Evolutionary conservation across 129 eudicot genomes (phyloP).

Genomic region (carrot (Daucus carota)): DNA sequence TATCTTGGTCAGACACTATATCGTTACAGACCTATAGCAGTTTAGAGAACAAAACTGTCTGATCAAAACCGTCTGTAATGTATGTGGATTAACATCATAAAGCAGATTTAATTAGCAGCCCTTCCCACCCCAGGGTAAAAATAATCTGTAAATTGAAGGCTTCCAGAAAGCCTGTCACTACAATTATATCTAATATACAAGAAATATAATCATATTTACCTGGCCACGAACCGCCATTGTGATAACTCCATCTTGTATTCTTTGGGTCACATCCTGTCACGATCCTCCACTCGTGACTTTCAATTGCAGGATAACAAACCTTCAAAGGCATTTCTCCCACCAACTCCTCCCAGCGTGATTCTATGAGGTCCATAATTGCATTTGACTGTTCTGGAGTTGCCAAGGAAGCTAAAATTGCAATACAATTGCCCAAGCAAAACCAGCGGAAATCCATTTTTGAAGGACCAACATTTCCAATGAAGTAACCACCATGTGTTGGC

Average conservation of each 20-base stretch:
- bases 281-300: slow-evolving; percentile 89
- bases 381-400: slow-evolving; percentile 79
- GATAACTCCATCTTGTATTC: slow-evolving; percentile 97
- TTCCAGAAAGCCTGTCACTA: neutral
- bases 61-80: neutral
- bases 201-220: slow-evolving; percentile 28
- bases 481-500: slow-evolving; percentile 88
- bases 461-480: slow-evolving; percentile 90
- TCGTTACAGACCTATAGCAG: neutral
- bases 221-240: slow-evolving; percentile 99
- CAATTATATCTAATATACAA: neutral
- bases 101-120: neutral
- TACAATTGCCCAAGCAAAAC: slow-evolving; percentile 92
- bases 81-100: neutral
- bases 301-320: slow-evolving; percentile 93
- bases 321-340: slow-evolving; percentile 94
- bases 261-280: slow-evolving; percentile 93
- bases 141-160: neutral
- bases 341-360: slow-evolving; percentile 87
- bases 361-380: slow-evolving; percentile 93
- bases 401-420: slow-evolving; percentile 82
- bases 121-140: neutral
- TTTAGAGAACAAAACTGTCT: neutral
- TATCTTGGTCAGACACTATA: neutral
- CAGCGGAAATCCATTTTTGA: slow-evolving; percentile 96